These are phyloP conservation scores for Helichrysum umbraculigerum DNA, from an alignment of 129 eudicot species.

Conservation along the genomic window DNA sequence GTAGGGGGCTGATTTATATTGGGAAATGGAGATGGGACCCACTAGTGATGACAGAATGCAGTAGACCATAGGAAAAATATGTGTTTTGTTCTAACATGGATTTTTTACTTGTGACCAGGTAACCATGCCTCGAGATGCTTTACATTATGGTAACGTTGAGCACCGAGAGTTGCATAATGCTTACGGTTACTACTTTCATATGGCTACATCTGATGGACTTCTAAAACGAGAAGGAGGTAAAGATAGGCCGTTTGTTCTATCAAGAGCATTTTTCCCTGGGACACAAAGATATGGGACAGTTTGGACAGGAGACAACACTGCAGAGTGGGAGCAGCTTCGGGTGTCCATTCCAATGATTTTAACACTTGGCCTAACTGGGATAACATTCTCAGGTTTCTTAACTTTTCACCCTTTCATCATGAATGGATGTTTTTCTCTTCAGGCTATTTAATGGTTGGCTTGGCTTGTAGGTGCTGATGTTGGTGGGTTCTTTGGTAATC, in stretches of 20 bases:
- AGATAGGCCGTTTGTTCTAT: slow-evolving; percentile 88
- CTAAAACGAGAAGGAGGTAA: slow-evolving; percentile 80
- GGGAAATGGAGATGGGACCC: not conserved
- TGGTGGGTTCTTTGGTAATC: slow-evolving; percentile 98
- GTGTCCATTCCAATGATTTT: slow-evolving; percentile 97
- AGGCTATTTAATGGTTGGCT: not conserved
- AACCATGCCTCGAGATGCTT: slow-evolving; percentile 93
- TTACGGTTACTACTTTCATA: slow-evolving; percentile 91
- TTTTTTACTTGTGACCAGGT: slow-evolving; percentile 46
- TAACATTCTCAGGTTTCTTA: slow-evolving; percentile 71
- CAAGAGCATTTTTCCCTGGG: slow-evolving; percentile 96
- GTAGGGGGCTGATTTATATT: not conserved
- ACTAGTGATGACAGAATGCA: not conserved
- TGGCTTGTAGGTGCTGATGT: slow-evolving; percentile 82
- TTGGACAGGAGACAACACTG: slow-evolving; percentile 98
- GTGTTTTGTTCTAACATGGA: not conserved
- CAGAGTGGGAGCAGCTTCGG: slow-evolving; percentile 97
- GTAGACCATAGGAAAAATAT: not conserved
- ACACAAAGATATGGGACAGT: slow-evolving; percentile 91
- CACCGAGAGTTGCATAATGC: slow-evolving; percentile 95
- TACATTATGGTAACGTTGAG: slow-evolving; percentile 82
- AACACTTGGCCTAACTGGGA: slow-evolving; percentile 90
- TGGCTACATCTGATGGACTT: slow-evolving; percentile 94
- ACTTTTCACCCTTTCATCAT: not conserved
- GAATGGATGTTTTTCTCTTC: not conserved